phyloP scores from a whole-genome alignment of 768 basidiomycete genomes.

The Boletus rubroflammeus region DNA sequence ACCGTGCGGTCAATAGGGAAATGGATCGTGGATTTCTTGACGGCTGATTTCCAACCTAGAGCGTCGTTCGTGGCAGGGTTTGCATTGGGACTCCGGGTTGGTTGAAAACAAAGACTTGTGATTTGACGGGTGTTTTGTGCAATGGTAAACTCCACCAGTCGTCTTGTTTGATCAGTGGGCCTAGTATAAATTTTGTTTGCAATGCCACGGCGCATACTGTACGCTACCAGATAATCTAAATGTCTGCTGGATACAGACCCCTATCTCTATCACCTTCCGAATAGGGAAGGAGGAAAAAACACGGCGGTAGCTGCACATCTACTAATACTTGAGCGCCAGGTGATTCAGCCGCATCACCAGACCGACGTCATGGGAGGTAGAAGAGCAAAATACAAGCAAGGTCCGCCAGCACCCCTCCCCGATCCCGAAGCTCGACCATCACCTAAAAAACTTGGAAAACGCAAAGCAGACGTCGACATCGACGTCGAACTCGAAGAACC shows the following conservation, averaged over 20 bases:
- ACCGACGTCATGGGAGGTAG: slow-evolving; percentile 70
- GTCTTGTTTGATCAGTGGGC: neutral
- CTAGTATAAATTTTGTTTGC: neutral
- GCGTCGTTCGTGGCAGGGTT: slow-evolving; percentile 88
- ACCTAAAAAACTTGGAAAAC: slow-evolving; percentile 65
- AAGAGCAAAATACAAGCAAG: slow-evolving; percentile 82
- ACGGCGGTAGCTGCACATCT: neutral
- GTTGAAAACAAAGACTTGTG: slow-evolving; percentile 38
- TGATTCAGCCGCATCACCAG: neutral
- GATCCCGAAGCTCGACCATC: slow-evolving; percentile 37
- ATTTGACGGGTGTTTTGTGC: neutral
- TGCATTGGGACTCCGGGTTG: slow-evolving; percentile 74
- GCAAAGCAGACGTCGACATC: slow-evolving; percentile 53
- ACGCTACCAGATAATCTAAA: neutral
- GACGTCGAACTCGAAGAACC: slow-evolving; percentile 30
- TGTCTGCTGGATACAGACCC: too few species aligned
- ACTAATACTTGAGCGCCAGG: neutral
- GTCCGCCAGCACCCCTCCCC: slow-evolving; percentile 55
- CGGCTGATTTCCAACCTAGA: slow-evolving; percentile 88
- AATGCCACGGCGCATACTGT: neutral
- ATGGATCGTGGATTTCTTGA: slow-evolving; percentile 76
- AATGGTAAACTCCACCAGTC: neutral
- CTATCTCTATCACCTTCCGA: slow-evolving; percentile 9
- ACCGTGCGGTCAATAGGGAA: slow-evolving; percentile 62
- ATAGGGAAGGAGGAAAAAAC: slow-evolving; percentile 26